Evolutionary conservation across 2,329 filamentous ascomycete species (phyloP).

Genomic region (Nemania bipapillata): DNA sequence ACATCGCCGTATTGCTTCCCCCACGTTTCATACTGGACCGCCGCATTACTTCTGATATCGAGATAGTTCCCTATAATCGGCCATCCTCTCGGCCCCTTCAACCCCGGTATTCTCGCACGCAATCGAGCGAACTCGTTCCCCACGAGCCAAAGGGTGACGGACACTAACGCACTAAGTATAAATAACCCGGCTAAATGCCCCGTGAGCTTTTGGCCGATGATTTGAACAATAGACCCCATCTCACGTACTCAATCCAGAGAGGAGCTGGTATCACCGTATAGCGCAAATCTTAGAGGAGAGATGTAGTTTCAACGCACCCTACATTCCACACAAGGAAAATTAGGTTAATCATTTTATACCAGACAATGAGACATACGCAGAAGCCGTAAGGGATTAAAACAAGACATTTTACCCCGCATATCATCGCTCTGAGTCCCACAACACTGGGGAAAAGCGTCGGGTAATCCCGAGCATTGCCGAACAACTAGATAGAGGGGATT

Average conservation of each 20-base stretch:
- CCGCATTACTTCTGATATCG: conserved; percentile 68
- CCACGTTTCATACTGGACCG: conserved; percentile 63
- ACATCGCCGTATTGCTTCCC: conserved; percentile 71
- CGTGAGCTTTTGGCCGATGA: conserved; percentile 11
- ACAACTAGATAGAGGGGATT: conserved; percentile 41
- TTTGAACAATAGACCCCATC: conserved; percentile 27
- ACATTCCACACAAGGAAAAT: not conserved
- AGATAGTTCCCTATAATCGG: conserved; percentile 70
- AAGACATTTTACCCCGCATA: not conserved
- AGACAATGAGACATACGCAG: not conserved
- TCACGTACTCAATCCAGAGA: not conserved
- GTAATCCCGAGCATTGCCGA: conserved; percentile 24
- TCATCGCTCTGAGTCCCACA: not conserved
- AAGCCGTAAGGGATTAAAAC: not conserved
- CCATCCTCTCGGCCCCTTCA: conserved; percentile 46
- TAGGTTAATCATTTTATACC: not conserved
- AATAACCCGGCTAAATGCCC: conserved; percentile 15
- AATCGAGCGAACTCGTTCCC: conserved; percentile 45
- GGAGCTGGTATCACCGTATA: not conserved
- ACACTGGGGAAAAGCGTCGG: conserved; percentile 11
- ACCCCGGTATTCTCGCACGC: conserved; percentile 44
- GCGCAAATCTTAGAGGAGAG: not conserved
- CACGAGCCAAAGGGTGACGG: conserved; percentile 39
- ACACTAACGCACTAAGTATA: conserved; percentile 19
- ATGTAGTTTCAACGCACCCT: not conserved